These are phyloP conservation scores for Fusarium continuum DNA, from an alignment of 2,329 filamentous ascomycete genomes.

Conservation along the genomic window DNA sequence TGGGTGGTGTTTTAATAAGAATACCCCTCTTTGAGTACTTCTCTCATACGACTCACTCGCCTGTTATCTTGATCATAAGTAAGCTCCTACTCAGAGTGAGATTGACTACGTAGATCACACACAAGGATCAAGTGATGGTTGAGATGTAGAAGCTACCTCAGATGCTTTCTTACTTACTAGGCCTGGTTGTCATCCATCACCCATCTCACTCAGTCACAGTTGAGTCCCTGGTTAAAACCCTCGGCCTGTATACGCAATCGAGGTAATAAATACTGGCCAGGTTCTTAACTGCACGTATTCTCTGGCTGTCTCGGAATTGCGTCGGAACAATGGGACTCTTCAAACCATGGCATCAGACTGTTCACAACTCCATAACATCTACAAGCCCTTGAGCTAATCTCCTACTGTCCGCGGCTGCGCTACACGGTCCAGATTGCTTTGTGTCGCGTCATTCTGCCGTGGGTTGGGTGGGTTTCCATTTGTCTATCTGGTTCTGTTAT, in stretches of 20 bases:
- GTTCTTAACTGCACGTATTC: slow-evolving; percentile 8
- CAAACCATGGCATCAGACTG: slow-evolving; percentile 1
- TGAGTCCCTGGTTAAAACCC: slow-evolving; percentile 2
- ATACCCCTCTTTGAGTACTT: neutral
- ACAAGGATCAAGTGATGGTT: slow-evolving; percentile 22
- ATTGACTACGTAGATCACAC: slow-evolving; percentile 27
- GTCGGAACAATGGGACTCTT: neutral
- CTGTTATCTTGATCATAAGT: neutral
- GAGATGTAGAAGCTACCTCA: slow-evolving; percentile 14
- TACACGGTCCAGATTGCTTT: slow-evolving; percentile 18
- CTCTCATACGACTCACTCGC: neutral
- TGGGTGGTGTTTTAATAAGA: neutral
- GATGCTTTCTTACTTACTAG: slow-evolving; percentile 1
- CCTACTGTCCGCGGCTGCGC: slow-evolving; percentile 20
- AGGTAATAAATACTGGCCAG: slow-evolving; percentile 5
- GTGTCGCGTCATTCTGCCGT: slow-evolving; percentile 34
- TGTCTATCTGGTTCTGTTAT: slow-evolving; percentile 28
- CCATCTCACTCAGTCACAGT: slow-evolving; percentile 5
- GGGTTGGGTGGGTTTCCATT: slow-evolving; percentile 19
- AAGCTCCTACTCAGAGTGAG: neutral
- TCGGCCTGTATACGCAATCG: slow-evolving; percentile 3
- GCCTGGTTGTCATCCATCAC: neutral
- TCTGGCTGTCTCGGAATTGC: slow-evolving; percentile 5
- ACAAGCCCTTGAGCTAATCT: neutral
- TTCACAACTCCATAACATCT: neutral